These are phyloP conservation scores for Endocalyx cinctus DNA, from an alignment of 2,329 filamentous ascomycete genomes.

Conservation along the genomic window DNA sequence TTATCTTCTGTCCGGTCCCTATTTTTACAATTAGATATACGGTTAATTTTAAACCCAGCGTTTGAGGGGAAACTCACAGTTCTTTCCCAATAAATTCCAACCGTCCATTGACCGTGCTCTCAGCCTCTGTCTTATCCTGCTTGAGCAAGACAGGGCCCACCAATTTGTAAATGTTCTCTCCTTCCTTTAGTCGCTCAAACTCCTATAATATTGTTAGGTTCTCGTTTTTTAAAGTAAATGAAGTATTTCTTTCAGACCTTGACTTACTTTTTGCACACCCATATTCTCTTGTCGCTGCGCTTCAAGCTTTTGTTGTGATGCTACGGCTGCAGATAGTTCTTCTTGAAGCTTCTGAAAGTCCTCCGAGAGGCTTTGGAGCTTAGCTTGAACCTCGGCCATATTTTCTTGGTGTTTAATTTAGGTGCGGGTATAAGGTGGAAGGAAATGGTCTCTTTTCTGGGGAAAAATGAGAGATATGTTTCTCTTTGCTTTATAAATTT, in stretches of 20 bases:
- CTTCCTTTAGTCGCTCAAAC: constrained; percentile 72
- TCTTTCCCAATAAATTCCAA: constrained; percentile 91
- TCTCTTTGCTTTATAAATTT: too few species aligned
- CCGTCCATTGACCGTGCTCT: constrained; percentile 84
- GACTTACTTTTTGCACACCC: constrained; percentile 72
- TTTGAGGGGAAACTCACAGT: constrained; percentile 58
- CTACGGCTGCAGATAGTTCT: constrained; percentile 73
- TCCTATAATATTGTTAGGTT: too few species aligned
- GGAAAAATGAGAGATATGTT: too few species aligned
- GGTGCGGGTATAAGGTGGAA: not conserved
- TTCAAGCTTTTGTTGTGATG: constrained; percentile 84
- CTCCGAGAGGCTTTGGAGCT: constrained; percentile 77
- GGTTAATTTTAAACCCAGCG: not conserved
- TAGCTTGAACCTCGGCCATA: constrained; percentile 72
- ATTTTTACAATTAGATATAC: constrained; percentile 17
- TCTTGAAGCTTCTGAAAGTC: constrained; percentile 84
- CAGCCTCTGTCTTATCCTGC: constrained; percentile 87
- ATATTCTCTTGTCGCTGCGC: constrained; percentile 91
- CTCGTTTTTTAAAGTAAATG: too few species aligned
- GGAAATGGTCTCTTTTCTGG: too few species aligned
- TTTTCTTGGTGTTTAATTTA: not conserved
- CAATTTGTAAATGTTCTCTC: constrained; percentile 92
- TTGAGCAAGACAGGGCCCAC: constrained; percentile 89
- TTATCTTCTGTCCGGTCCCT: constrained; percentile 45
- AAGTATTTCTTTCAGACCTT: not conserved